Percentiles rank a stretch among this genome's conserved stretches.
Evolutionary conservation across 2,329 filamentous ascomycete genomes (phyloP).

Genomic region (Colletotrichum tabaci): DNA sequence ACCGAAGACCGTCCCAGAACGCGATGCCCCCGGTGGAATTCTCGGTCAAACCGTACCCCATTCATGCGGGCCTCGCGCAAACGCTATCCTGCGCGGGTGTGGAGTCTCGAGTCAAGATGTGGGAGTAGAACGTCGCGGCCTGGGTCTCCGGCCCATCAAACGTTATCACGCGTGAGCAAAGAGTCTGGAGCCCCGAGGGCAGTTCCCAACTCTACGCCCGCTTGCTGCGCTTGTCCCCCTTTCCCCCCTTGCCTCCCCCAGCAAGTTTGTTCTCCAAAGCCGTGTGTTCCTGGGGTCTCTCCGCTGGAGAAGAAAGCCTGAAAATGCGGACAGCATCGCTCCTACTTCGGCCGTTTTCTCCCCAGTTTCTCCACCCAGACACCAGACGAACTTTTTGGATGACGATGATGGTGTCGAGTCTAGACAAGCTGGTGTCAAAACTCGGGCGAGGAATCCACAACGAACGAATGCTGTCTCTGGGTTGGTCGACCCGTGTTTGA

Average conservation of each 20-base stretch:
- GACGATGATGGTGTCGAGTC: conserved; percentile 36
- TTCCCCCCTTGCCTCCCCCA: conserved; percentile 9
- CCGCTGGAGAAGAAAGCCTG: conserved; percentile 32
- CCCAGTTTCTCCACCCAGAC: conserved; percentile 37
- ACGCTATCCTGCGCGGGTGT: conserved; percentile 11
- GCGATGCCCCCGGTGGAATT: conserved; percentile 8
- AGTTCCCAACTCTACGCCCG: conserved; percentile 2
- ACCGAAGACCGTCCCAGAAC: conserved; percentile 15
- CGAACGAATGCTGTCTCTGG: conserved; percentile 16
- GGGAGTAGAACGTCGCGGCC: conserved; percentile 4
- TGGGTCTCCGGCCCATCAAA: conserved; percentile 2
- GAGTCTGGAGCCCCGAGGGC: conserved; percentile 23
- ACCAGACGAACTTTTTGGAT: conserved; percentile 32
- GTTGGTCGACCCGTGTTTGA: conserved; percentile 17
- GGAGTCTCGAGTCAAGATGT: conserved; percentile 21
- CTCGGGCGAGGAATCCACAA: conserved; percentile 24
- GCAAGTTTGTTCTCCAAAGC: conserved; percentile 19
- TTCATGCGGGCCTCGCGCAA: conserved; percentile 10
- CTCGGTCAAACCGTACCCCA: conserved; percentile 17
- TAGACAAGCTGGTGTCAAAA: conserved; percentile 21
- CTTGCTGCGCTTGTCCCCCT: neutral
- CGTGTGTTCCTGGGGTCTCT: conserved; percentile 32
- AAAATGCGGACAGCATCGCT: conserved; percentile 35
- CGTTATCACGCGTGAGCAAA: conserved; percentile 6
- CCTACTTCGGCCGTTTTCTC: conserved; percentile 40